phyloP scores from a whole-genome alignment of 805 yeast genomes.

The Isabelozyma heimii region DNA sequence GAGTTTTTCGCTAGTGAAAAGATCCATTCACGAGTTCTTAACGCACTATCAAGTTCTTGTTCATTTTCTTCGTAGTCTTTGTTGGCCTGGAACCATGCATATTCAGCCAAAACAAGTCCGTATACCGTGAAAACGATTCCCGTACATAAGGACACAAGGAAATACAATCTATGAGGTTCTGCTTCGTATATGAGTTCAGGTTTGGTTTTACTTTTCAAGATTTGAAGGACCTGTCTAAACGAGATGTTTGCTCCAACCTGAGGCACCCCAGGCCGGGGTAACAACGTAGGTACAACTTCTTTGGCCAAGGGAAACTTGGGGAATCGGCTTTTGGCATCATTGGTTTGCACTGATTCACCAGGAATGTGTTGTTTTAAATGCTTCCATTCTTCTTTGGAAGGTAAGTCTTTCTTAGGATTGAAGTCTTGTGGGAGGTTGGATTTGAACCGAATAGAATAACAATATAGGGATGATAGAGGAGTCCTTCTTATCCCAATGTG shows the following conservation, averaged over 20 bases:
- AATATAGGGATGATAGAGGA: neutral
- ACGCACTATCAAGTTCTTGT: slow-evolving; percentile 41
- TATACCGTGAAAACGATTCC: slow-evolving; percentile 70
- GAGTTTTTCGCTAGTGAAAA: slow-evolving; percentile 26
- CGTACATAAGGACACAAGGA: slow-evolving; percentile 63
- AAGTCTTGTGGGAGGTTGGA: slow-evolving; percentile 29
- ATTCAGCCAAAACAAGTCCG: slow-evolving; percentile 58
- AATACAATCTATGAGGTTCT: slow-evolving; percentile 78
- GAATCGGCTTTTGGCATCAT: slow-evolving; percentile 54
- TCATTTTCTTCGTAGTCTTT: slow-evolving; percentile 52
- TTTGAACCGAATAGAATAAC: slow-evolving; percentile 13
- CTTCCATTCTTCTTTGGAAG: slow-evolving; percentile 40
- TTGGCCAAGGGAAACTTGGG: slow-evolving; percentile 67
- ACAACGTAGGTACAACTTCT: slow-evolving; percentile 60
- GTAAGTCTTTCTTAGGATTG: slow-evolving; percentile 27
- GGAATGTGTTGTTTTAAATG: slow-evolving; percentile 51
- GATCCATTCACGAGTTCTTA: slow-evolving; percentile 40
- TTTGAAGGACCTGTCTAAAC: slow-evolving; percentile 60
- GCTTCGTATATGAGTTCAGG: slow-evolving; percentile 82
- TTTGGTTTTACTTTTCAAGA: slow-evolving; percentile 49
- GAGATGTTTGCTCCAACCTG: slow-evolving; percentile 56
- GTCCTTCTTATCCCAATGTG: neutral
- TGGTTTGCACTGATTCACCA: slow-evolving; percentile 43
- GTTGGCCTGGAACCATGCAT: slow-evolving; percentile 50
- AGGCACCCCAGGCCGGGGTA: slow-evolving; percentile 79